Base-by-base conservation (phyloP, 371 early-diverging fungal genomes). In the Blakeslea trispora region DNA sequence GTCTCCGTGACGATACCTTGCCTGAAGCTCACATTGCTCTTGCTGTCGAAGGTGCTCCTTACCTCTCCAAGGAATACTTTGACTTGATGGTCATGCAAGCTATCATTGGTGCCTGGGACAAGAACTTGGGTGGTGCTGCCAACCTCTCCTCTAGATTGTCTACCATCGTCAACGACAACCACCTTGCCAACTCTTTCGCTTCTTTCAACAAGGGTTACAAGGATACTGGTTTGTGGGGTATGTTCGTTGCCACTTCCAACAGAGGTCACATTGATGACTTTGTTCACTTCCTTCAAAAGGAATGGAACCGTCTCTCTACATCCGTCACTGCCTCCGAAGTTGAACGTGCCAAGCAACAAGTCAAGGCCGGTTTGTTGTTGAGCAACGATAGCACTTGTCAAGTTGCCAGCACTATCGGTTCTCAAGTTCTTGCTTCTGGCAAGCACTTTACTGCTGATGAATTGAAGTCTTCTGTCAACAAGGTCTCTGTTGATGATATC, bases 151-250 rank as follows among this genome's bases (percentile, higher is more conserved):
- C 95, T 53, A 85, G 87, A 43, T 81, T 97, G 53, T 91, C 95
- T 50, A 83, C 88, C 65, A 74, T 88, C 37, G 82, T 93, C 42
- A 65, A 83, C 70, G 77, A 92, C 72, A 66, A 90, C 81, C 77
- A 89, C 64, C 81, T 96, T 54, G 96, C 95, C 68, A 92, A 94
- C 83, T 93, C 93, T 47, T 96, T 92, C 88, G 89, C 89, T 87
- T 85, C 96, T 51, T 97, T 97, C 87, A 94, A 95, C 86, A 94
- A 94, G 50, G 87, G 94, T 24, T 96, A 97, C 85, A 87, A 90
- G 50, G 96, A 97, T 75, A 96, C 96, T 34, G 97, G 96, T 57
- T 81, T 97, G 58, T 97, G 91, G 80, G 98, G 98, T 57, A 88
- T 93, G 72, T 97, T 96, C 81, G 72, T 91, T 53, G 85, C 87